A percentile compares a stretch with the other conserved stretches of the same genome.
These are phyloP conservation scores for Limonium bicolor DNA, from an alignment of 148 eudicot species.

Conservation along the genomic window DNA sequence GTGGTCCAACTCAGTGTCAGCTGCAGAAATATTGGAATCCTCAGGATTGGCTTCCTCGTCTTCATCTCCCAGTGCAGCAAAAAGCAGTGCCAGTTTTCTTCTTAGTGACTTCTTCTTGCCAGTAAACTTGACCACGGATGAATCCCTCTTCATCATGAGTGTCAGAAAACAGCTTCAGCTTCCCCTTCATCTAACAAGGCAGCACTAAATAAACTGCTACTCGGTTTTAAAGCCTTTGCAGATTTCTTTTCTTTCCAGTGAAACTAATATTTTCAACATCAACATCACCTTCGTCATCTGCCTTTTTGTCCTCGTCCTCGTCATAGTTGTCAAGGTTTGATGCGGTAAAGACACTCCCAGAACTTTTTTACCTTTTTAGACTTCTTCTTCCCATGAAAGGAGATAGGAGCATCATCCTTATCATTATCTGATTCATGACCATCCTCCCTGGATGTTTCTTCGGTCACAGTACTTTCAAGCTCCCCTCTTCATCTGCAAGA, in stretches of 20 bases:
- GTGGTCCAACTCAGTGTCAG: conserved; percentile 13
- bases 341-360: conserved; percentile 9
- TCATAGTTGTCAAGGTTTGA: conserved; percentile 19
- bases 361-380: conserved; percentile 29
- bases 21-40: conserved; percentile 10
- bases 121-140: conserved; percentile 24
- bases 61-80: conserved; percentile 14
- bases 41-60: conserved; percentile 13
- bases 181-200: conserved; percentile 43
- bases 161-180: conserved; percentile 9
- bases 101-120: conserved; percentile 91
- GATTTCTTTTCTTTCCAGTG: conserved; percentile 55
- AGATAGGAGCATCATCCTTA: conserved; percentile 25
- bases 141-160: conserved; percentile 22
- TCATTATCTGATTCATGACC: conserved; percentile 19
- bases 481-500: conserved; percentile 31
- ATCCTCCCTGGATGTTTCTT: conserved; percentile 6
- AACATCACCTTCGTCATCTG: conserved; percentile 20
- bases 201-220: conserved; percentile 26
- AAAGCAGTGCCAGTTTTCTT: conserved; percentile 33
- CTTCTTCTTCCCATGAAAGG: conserved; percentile 56
- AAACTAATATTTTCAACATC: conserved; percentile 18
- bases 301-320: conserved; percentile 16
- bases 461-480: conserved; percentile 14
- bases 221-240: conserved; percentile 43